Conservation (phyloP, 352 stramenopile species). For the Pythium phragmitis region DNA sequence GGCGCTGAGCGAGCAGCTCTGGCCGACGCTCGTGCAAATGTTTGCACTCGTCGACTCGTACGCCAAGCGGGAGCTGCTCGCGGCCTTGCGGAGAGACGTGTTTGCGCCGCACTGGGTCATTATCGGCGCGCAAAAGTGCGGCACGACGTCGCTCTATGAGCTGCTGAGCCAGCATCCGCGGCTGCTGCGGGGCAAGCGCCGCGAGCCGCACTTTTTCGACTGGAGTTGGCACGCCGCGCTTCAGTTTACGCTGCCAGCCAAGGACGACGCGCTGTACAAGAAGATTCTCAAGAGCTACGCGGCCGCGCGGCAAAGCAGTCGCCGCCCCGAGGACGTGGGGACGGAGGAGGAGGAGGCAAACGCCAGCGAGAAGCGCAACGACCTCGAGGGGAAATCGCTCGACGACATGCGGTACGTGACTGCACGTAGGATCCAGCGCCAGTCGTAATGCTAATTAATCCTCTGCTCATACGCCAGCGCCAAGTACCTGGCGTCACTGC, state of each 20-base stretch:
- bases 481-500: conserved; percentile 55
- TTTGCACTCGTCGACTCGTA: conserved; percentile 42
- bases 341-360: not conserved
- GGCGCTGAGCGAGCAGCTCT: conserved; percentile 26
- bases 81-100: conserved; percentile 21
- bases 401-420: conserved; percentile 44
- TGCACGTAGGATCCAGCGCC: not conserved
- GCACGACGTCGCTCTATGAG: conserved; percentile 63
- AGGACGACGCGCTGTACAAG: conserved; percentile 29
- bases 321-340: not conserved
- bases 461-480: conserved; percentile 26
- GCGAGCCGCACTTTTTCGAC: conserved; percentile 69
- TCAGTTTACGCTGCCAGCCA: conserved; percentile 28
- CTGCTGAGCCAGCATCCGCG: conserved; percentile 87
- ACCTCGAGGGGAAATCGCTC: conserved; percentile 34
- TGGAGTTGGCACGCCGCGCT: conserved; percentile 47
- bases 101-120: conserved; percentile 56
- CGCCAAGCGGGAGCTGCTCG: conserved; percentile 33
- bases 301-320: conserved; percentile 1
- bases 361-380: not conserved
- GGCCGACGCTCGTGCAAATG: conserved; percentile 39
- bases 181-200: conserved; percentile 63
- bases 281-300: conserved; percentile 29
- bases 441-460: not conserved
- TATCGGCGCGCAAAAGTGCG: conserved; percentile 62